Evolutionary conservation across 2,329 filamentous ascomycete genomes (phyloP), one percentile per base, ranked within the genome.

Genomic region (Pseudogymnoascus sp.): DNA sequence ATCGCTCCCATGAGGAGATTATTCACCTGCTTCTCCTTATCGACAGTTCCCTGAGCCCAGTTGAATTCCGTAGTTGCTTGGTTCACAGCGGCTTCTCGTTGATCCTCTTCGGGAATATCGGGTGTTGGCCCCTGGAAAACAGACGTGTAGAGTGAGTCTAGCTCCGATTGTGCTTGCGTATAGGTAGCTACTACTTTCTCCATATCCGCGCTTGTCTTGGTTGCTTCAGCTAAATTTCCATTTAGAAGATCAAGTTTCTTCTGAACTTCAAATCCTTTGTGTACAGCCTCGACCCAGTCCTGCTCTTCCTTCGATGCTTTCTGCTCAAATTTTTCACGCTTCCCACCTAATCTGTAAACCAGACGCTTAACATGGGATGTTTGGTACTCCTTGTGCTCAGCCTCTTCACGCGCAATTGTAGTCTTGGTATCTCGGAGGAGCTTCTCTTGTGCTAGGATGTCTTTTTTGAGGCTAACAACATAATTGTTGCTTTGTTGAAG

Each of bases 71-170:
- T 67, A 32, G 74, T 64, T 1, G 76, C 74, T 4, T 67, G 62
- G 8, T 72, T 66, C 18, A 75, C 69, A 1, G 68, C 68, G 4
- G 70, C 63, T 67, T 84, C 80, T 59, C 71, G 70, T 28, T 70
- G 67, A 62, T 84, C 81, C 66, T 84, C 81, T n/a, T 78, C 77
- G 0, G 79, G 79, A 25, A 81, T 78, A 0, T 75, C 77, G 0
- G 78, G 78, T 0, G 80, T 82, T 4, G 77, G 76, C 0, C 81
- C 81, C 8, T 73, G 70, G 66, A 85, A 85, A 63, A 85, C 78
- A 58, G 72, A 74, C n/a, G 77, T 68, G 68, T 84, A 84, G 2
- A 84, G 72, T 2, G 68, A 69, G 63, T 84, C 79, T 5, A 84
- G 75, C 18, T 80, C 75, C 2, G 64, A 62, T 65, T 81, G 76